Conservation (phyloP, 1,284 basidiomycete genomes). For the Singerocomus rubriflavus region DNA sequence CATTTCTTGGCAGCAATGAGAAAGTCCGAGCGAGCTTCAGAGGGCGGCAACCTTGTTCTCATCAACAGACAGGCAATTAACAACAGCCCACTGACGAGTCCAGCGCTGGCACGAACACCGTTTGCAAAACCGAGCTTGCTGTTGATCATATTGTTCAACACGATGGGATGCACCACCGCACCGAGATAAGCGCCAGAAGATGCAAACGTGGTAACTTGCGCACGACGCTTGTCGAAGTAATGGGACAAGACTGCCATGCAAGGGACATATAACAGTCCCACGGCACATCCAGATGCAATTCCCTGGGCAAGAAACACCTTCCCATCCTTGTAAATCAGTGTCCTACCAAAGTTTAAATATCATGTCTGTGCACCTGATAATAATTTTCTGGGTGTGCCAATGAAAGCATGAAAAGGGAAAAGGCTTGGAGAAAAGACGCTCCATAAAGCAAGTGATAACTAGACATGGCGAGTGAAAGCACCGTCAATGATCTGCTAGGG, state of each 20-base stretch:
- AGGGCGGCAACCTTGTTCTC: slow-evolving; percentile 27
- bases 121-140: slow-evolving; percentile 29
- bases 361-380: slow-evolving; percentile 30
- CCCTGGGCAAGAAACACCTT: slow-evolving; percentile 39
- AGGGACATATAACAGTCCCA: slow-evolving; percentile 35
- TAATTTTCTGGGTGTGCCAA: slow-evolving; percentile 31
- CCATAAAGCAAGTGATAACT: slow-evolving; percentile 31
- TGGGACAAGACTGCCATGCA: slow-evolving; percentile 37
- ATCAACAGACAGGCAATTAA: slow-evolving; percentile 30
- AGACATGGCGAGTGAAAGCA: background rate
- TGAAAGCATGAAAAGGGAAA: slow-evolving; percentile 40
- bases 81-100: slow-evolving; percentile 28
- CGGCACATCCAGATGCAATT: slow-evolving; percentile 32
- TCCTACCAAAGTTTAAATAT: background rate
- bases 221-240: slow-evolving; percentile 33
- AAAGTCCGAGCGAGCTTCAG: slow-evolving; percentile 21
- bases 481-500: background rate
- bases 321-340: background rate
- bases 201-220: slow-evolving; percentile 35
- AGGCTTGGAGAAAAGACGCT: slow-evolving; percentile 28
- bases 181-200: slow-evolving; percentile 37
- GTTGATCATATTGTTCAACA: slow-evolving; percentile 41
- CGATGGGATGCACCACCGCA: slow-evolving; percentile 37
- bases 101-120: slow-evolving; percentile 35
- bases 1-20: slow-evolving; percentile 19